Evolutionary conservation across 2,329 filamentous ascomycete species (phyloP), one percentile per base, ranked within the genome.

Genomic region (Cladosporium sp.): DNA sequence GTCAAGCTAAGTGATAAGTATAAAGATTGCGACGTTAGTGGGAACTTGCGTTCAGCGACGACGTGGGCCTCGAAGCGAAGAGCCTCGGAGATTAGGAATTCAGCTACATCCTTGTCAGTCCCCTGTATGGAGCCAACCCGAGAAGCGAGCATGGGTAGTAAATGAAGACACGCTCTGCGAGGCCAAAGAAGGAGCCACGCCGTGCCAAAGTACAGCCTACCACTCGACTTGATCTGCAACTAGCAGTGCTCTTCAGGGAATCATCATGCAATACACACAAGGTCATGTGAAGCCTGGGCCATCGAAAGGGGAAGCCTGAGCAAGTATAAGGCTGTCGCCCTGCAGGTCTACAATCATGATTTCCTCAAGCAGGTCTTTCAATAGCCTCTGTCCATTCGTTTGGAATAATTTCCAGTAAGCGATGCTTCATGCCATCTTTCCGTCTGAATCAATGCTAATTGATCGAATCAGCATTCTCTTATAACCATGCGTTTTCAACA

Each of bases 351-450:
- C 39, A 9, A 49, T 24, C 15, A 56, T 59, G 58, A 42, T 34
- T 57, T 55, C 19, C 34, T 49, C 58, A 59, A 59, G 53, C 47
- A 48, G 53, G 54, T 54, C 24, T 35, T 25, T 39, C n/a, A 19
- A 34, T 54, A 53, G 58, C 58, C 58, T 59, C 48, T 59, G 54
- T 57, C 25, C 58, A 37, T 36, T 59, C 58, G 34, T 59, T 59
- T 20, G 34, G n/a, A 28, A 42, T 17, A 48, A 44, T 24, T 45
- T 17, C 35, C 25, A 39, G 58, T 59, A 53, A 54, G 58, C 47
- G 36, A 24, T 48, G 10, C 19, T 20, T 57, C 53, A 54, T 40
- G 40, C 39, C 48, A 44, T 57, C 10, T 22, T 36, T 40, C 49
- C 40, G 48, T 40, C 24, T 53, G 34, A 12, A n/a, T n/a, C n/a